These are phyloP conservation scores for Reutealis trisperma DNA, from an alignment of 345 rosid species.

Conservation along the genomic window DNA sequence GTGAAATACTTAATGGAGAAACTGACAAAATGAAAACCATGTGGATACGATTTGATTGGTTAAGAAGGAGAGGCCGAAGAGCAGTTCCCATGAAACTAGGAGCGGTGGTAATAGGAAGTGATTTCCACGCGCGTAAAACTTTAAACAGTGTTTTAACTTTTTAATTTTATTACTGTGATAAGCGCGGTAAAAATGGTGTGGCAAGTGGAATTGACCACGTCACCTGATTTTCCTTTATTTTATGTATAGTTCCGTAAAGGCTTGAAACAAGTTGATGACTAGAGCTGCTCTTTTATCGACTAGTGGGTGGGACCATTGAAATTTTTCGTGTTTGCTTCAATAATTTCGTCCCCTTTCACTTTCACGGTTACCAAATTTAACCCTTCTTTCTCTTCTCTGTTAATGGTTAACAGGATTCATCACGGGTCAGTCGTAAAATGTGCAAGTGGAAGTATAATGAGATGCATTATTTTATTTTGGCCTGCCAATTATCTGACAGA, in stretches of 20 bases:
- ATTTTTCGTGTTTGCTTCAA: not conserved
- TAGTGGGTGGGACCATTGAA: constrained; percentile 4
- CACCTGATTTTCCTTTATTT: not conserved
- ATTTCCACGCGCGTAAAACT: not conserved
- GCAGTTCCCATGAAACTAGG: not conserved
- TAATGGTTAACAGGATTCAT: too few species aligned
- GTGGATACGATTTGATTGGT: constrained; percentile 25
- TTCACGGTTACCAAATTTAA: not conserved
- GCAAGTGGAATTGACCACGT: constrained; percentile 15
- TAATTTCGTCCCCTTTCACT: constrained; percentile 4
- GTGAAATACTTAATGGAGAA: not conserved
- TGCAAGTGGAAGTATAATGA: too few species aligned
- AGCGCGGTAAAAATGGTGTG: not conserved
- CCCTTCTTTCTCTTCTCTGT: not conserved
- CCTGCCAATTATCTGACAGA: too few species aligned
- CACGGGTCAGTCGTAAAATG: not conserved
- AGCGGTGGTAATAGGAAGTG: not conserved
- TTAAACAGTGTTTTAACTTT: too few species aligned
- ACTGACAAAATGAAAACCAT: not conserved
- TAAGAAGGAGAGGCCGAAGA: not conserved
- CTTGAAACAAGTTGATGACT: not conserved
- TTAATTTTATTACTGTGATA: not conserved
- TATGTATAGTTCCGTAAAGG: not conserved
- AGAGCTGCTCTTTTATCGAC: not conserved
- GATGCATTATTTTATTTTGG: too few species aligned